Evolutionary conservation across 192 early-diverging fungal genomes (phyloP), one percentile per base, ranked within the genome.

Genomic region (Coemansia sp.): DNA sequence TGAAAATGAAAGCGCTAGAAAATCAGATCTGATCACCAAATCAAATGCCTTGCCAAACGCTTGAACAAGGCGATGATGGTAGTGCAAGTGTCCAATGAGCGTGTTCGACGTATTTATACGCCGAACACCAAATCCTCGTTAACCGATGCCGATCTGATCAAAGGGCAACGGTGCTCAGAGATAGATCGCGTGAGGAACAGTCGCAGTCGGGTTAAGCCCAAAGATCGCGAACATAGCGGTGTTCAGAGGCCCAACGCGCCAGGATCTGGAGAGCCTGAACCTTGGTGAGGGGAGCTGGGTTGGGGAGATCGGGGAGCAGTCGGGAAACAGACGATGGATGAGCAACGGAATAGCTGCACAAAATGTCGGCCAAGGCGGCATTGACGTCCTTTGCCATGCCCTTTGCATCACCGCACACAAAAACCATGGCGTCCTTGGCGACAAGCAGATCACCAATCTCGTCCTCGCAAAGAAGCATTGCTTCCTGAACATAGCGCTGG

Each of bases 321-420:
- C 31, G 45, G 3, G 34, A 47, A 1, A 58, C 27, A 4, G 15
- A 19, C 7, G 64, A 63, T 15, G 77, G 85, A 53, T 85, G 59
- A 22, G 84, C 65, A 3, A 60, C 62, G 0, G 56, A 45, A 37
- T 81, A 75, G 28, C 52, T 25, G 57, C 64, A 71, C 13, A 92
- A 31, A 40, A 96, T 84, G 27, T 87, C 84, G 2, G 82, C 84
- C 28, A 98, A 70, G 8, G 88, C 85, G 30, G 86, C 84, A 61
- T 98, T 86, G 15, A 98, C 91, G 40, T 86, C 89, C 67, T 87
- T 90, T 36, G 90, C 92, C 93, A 96, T 96, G 6, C 91, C 89
- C 68, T 90, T 86, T 15, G 89, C 88, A 74, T 93, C 92, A 56
- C 90, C 92, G 70, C 92, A 93, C 2, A 94, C 87, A 79, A 85